Conservation (phyloP, 2,329 filamentous ascomycete genomes). For the Graphiopsis chlorocephala region DNA sequence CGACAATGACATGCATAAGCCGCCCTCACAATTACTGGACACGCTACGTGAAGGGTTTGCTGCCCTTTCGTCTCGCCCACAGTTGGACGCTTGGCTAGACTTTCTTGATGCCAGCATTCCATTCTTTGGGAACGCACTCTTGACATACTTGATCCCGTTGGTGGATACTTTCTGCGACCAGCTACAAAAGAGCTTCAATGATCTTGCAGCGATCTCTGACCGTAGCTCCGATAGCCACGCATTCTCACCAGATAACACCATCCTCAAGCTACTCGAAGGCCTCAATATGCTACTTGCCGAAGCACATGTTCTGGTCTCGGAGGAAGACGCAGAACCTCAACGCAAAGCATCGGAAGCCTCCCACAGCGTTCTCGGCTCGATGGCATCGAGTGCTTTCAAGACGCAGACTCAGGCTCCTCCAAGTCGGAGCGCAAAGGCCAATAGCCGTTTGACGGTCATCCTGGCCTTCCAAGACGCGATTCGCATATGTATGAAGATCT, state of each 20-base stretch:
- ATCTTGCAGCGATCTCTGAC: slow-evolving; percentile 64
- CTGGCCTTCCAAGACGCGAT: slow-evolving; percentile 97
- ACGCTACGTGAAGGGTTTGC: slow-evolving; percentile 80
- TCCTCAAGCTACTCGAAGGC: slow-evolving; percentile 68
- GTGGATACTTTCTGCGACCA: slow-evolving; percentile 86
- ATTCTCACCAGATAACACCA: slow-evolving; percentile 26
- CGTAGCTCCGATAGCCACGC: slow-evolving; percentile 1
- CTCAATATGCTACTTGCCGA: slow-evolving; percentile 86
- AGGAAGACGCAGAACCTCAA: slow-evolving; percentile 69
- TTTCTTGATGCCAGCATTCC: slow-evolving; percentile 82
- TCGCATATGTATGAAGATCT: slow-evolving; percentile 86
- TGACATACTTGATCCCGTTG: slow-evolving; percentile 84
- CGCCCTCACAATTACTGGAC: slow-evolving; percentile 60
- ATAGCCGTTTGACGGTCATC: slow-evolving; percentile 87
- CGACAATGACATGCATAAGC: not conserved
- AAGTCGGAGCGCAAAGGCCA: slow-evolving; percentile 79
- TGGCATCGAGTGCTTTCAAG: slow-evolving; percentile 87
- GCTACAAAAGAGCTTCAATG: slow-evolving; percentile 68
- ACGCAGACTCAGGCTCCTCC: slow-evolving; percentile 64
- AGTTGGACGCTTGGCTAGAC: slow-evolving; percentile 87
- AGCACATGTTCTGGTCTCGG: slow-evolving; percentile 76
- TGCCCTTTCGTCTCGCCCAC: slow-evolving; percentile 67
- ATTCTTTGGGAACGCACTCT: slow-evolving; percentile 78
- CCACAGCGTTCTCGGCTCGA: slow-evolving; percentile 37
- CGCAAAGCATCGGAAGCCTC: slow-evolving; percentile 31